Base-by-base conservation (phyloP, 495 filamentous ascomycete species). In the Polyplosphaeria fusca region DNA sequence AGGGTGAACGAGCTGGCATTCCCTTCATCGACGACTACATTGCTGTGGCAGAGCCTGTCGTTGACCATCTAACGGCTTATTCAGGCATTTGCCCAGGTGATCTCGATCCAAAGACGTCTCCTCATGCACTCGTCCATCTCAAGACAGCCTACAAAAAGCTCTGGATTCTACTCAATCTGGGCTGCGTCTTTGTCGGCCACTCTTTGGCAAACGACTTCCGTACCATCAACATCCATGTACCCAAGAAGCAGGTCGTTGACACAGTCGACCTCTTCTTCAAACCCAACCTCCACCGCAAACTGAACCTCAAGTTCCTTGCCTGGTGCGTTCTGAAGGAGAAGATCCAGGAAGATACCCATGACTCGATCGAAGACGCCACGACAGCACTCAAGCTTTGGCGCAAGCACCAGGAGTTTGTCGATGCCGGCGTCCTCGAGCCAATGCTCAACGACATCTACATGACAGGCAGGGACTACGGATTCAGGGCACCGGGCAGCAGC, bases 21-120 rank as follows among this genome's bases (percentile, higher is more conserved):
- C 87, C 93, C 0, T 96, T 97, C 68, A 91, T 99, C 40, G 93
- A 99, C 67, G 93, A 99, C 68, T 97, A 97, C 72, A 95, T 99
- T 53, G 83, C 82, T 18, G 89, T 91, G 52, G 83, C 84, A 19
- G 93, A 96, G 58, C 84, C 86, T 0, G 86, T 99, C n/a, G 87
- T 96, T 37, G 93, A 99, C 72, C 95, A 97, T 65, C 78, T 97
- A 26, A 99, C 93, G 0, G 83, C 83, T 39, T 97, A 85, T 72
- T 96, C 92, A 5, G 93, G 93, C 32, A 91, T 99, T 68, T 84
- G 85, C 11, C 76, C 84, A 1, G 86, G 84, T 0, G 93, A 99
- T 67, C 76, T 99, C 20, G 87, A 96, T 65, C 79, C 82, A 2
- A 75, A 75, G 26, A 80, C 77, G 5, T 88, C 88, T 14, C 79